Percentiles rank a stretch among this genome's conserved stretches.
Conservation (phyloP, 345 rosid genomes). For the Psidium friedrichsthalianum region DNA sequence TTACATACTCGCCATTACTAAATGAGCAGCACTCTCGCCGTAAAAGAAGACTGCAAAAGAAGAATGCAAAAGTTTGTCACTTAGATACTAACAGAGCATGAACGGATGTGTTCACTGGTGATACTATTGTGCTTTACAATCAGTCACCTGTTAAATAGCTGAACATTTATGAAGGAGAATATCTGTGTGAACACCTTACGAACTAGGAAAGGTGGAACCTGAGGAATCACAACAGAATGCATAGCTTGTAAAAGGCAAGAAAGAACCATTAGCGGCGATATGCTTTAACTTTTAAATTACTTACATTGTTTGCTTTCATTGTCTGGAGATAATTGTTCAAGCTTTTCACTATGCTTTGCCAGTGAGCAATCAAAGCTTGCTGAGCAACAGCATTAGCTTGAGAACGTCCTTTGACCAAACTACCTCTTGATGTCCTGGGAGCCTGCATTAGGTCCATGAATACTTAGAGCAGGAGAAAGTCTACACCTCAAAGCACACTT, state of each 20-base stretch:
- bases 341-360: conserved; percentile 96
- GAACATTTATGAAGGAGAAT: conserved; percentile 96
- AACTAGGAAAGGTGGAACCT: conserved; percentile 95
- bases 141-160: conserved; percentile 85
- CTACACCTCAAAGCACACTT: background rate
- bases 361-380: conserved; percentile 94
- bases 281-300: conserved; percentile 15
- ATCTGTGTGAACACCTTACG: conserved; percentile 88
- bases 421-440: conserved; percentile 88
- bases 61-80: background rate
- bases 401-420: conserved; percentile 92
- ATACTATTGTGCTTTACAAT: background rate
- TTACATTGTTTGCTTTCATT: conserved; percentile 74
- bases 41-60: conserved; percentile 79
- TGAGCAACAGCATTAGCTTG: conserved; percentile 97
- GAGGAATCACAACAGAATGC: conserved; percentile 10
- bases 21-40: conserved; percentile 98
- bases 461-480: background rate
- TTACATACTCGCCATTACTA: conserved; percentile 96
- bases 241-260: conserved; percentile 1
- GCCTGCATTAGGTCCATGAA: conserved; percentile 47
- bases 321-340: conserved; percentile 52
- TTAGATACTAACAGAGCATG: background rate
- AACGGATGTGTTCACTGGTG: background rate
- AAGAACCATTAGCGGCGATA: conserved; percentile 3